A percentile compares a stretch with the other conserved stretches of the same genome.
Evolutionary conservation across 805 yeast species (phyloP).

Genomic region (Lipomyces spencermartinsiae): DNA sequence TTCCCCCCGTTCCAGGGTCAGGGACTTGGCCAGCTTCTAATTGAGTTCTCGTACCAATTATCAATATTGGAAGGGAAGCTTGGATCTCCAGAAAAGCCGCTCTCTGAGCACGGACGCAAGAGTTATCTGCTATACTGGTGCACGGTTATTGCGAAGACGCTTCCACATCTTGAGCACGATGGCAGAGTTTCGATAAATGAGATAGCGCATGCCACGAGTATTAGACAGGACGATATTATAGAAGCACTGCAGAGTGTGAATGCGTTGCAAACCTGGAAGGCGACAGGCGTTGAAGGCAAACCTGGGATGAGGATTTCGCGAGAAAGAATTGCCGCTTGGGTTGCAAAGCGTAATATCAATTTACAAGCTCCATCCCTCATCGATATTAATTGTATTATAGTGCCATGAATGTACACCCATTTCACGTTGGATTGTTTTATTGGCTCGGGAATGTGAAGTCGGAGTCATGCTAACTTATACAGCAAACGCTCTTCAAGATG

Average conservation of each 20-base stretch:
- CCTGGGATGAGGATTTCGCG: constrained; percentile 10
- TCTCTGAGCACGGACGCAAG: constrained; percentile 78
- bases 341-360: constrained; percentile 17
- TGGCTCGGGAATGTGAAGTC: too few relatives aligned
- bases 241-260: constrained; percentile 43
- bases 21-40: constrained; percentile 76
- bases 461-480: neutral
- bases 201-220: constrained; percentile 45
- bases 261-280: constrained; percentile 36
- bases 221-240: constrained; percentile 46
- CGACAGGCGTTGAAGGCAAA: neutral
- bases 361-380: constrained; percentile 13
- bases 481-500: neutral
- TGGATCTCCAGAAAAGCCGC: constrained; percentile 88
- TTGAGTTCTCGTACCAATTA: constrained; percentile 81
- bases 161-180: constrained; percentile 27
- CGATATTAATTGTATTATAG: constrained; percentile 23
- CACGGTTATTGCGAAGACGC: constrained; percentile 50
- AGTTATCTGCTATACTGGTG: constrained; percentile 83
- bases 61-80: constrained; percentile 65
- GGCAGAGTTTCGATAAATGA: constrained; percentile 40
- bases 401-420: constrained; percentile 9
- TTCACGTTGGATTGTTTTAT: neutral
- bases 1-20: constrained; percentile 91
- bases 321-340: constrained; percentile 24